Evolutionary conservation across 352 stramenopile species (phyloP).

Genomic region (Aphanomyces cochlioides): DNA sequence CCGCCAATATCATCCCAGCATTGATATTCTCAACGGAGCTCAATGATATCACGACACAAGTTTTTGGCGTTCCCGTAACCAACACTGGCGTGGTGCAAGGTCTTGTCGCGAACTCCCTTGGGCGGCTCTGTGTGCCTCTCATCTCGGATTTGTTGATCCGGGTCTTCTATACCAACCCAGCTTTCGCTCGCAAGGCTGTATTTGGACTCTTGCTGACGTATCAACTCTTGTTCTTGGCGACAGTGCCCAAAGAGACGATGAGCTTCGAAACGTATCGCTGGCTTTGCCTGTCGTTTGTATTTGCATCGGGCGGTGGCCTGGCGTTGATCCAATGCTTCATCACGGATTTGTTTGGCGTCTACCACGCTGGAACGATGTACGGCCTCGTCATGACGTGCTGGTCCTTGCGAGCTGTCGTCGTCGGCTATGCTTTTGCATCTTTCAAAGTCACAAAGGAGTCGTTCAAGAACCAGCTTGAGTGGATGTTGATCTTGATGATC

Average conservation of each 20-base stretch:
- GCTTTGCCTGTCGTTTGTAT: constrained; percentile 19
- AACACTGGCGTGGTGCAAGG: no score
- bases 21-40: background rate
- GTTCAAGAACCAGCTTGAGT: constrained; percentile 4
- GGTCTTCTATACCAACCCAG: constrained; percentile 26
- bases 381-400: constrained; percentile 20
- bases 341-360: constrained; percentile 35
- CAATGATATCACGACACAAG: background rate
- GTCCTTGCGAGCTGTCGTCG: background rate
- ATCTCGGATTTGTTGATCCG: constrained; percentile 26
- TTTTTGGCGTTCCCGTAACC: background rate
- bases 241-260: background rate
- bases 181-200: constrained; percentile 11
- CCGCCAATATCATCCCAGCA: constrained; percentile 9
- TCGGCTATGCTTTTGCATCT: background rate
- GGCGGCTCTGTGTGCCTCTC: constrained; percentile 3
- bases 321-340: constrained; percentile 29
- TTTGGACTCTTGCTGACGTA: constrained; percentile 14
- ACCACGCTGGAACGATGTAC: constrained; percentile 33
- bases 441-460: background rate
- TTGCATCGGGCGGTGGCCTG: constrained; percentile 27
- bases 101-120: background rate
- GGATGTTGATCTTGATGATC: constrained; percentile 16
- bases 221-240: constrained; percentile 6
- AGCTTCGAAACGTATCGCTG: background rate